Evolutionary conservation across 176 grass and related monocot species (phyloP), one percentile per base, ranked within the genome.

Genomic region (Eragrostis curvula): DNA sequence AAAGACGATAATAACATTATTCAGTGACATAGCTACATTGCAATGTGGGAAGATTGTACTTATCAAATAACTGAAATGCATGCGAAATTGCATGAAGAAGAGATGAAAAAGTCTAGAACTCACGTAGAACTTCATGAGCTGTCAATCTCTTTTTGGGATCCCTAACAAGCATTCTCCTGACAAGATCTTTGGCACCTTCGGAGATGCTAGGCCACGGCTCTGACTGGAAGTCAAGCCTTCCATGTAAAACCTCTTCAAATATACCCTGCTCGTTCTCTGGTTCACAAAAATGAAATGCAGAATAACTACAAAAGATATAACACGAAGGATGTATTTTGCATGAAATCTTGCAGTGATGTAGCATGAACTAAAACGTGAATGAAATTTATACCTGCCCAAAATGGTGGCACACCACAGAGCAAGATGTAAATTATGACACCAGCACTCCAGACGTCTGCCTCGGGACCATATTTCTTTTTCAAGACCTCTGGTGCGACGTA

Each of bases 161-260:
- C 87, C 92, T 90, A 50, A 92, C 66, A 20, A 97, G 92, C 95
- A 97, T 97, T 73, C 90, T 88, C 79, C 95, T 97, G 18, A 94
- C 90, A 51, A 97, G 91, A 84, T 94, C 95, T 71, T 97, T 94
- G 46, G 95, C 95, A 53, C 88, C 85, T 78, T 97, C 95, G 36
- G 95, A 94, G 41, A 97, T 92, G 68, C 88, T 92, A 63, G 95
- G 95, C 95, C 95, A 97, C 45, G 95, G 95, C 42, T 97, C 95
- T 25, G 95, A 90, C 29, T 91, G 45, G 1, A 97, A 94, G 74
- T 97, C 95, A 32, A 94, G 95, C 23, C 73, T 85, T 18, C 95
- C 95, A 40, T 97, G 91, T 45, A 97, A 80, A 81, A 97, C 92
- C 81, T 97, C 91, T 53, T 97, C 95, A 78, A 97, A 97, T 90